These are phyloP conservation scores for Penicillium lagena DNA, from an alignment of 495 filamentous ascomycete species.

Conservation along the genomic window DNA sequence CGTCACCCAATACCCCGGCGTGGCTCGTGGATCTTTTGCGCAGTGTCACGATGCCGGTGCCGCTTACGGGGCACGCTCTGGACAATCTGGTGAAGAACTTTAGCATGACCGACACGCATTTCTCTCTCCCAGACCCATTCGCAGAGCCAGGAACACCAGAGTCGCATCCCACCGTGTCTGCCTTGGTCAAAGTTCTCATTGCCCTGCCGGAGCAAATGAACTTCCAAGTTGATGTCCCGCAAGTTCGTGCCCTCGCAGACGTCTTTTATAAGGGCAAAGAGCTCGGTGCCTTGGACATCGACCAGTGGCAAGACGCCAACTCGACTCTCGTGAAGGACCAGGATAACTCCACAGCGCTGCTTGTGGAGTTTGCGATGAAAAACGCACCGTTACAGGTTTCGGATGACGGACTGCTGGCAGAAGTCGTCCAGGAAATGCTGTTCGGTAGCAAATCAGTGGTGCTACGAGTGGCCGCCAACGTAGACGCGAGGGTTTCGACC, in stretches of 20 bases:
- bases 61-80: slow-evolving; percentile 73
- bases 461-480: slow-evolving; percentile 68
- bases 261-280: slow-evolving; percentile 69
- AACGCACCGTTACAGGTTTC: slow-evolving; percentile 78
- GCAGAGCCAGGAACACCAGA: slow-evolving; percentile 71
- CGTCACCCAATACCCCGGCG: slow-evolving; percentile 57
- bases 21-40: slow-evolving; percentile 79
- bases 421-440: slow-evolving; percentile 67
- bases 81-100: slow-evolving; percentile 82
- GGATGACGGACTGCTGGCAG: slow-evolving; percentile 64
- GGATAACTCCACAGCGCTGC: slow-evolving; percentile 49
- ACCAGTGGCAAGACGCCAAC: slow-evolving; percentile 77
- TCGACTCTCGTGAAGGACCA: slow-evolving; percentile 60
- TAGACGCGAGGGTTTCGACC: slow-evolving; percentile 76
- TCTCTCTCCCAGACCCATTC: slow-evolving; percentile 70
- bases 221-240: slow-evolving; percentile 67
- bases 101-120: slow-evolving; percentile 73
- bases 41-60: slow-evolving; percentile 75
- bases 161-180: slow-evolving; percentile 70
- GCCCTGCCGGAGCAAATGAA: slow-evolving; percentile 79
- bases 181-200: slow-evolving; percentile 69
- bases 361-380: slow-evolving; percentile 67
- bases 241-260: slow-evolving; percentile 67
- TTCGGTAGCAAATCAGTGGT: slow-evolving; percentile 60
- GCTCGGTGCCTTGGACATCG: slow-evolving; percentile 69